Evolutionary conservation across 1,284 basidiomycete species (phyloP), one percentile per base, ranked within the genome.

Genomic region (Dichomitus squalens): DNA sequence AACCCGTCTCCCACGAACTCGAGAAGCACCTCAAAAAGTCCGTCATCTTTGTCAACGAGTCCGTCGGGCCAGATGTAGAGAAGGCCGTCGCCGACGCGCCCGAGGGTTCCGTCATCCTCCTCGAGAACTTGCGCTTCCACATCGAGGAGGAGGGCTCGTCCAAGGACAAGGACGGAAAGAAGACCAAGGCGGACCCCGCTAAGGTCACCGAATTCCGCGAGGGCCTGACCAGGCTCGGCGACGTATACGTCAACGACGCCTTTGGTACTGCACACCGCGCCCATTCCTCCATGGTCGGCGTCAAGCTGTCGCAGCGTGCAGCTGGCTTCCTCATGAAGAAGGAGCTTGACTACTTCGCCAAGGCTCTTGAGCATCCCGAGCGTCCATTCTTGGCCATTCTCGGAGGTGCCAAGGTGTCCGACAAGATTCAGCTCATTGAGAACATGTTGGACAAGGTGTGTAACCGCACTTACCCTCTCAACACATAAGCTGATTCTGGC

Each of bases 201-300:
- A 87, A 85, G 64, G 94, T 98, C 66, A 77, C 88, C 53, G 82
- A 88, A 70, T 98, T 99, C 83, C 86, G 95, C 52, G 83, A 90
- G 72, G 81, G 86, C 39, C 86, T 99, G 66, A 98, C 96, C 63
- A 86, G 84, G 64, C 90, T 99, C 64, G 96, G 95, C 52, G 95
- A 98, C 71, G 92, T 99, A 66, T 99, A 98, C 76, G 83, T 99
- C 75, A 99, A 99, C 80, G 96, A 99, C 73, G 97, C 96, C 38
- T 99, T 99, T 75, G 96, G 96, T 57, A 98, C 96, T 52, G 97
- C 96, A 39, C 96, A 99, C 78, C 93, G 96, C 66, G 96, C 94
- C 21, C 97, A 99, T 77, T 97, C 96, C 0, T 96, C 93, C 68
- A 98, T 99, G 94, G 97, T 99, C 68, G 96, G 96, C 64, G 84